Conservation (phyloP, 2,329 filamentous ascomycete genomes). For the Niveomyces coronatus region DNA sequence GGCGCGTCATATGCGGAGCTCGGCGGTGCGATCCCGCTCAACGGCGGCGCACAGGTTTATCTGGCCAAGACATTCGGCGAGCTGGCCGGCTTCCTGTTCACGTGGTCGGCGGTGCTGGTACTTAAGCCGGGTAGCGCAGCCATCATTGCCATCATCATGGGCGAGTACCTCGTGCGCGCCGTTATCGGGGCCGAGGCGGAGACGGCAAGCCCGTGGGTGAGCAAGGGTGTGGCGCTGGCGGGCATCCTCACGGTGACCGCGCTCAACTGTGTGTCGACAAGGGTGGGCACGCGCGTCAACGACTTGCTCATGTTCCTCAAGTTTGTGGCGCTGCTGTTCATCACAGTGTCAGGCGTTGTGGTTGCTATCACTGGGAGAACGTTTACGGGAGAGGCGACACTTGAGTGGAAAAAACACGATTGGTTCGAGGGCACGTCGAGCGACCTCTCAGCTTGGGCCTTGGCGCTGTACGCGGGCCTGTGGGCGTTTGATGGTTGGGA, state of each 20-base stretch:
- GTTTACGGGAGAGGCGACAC: conserved; percentile 61
- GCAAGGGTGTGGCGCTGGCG: conserved; percentile 73
- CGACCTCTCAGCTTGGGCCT: conserved; percentile 78
- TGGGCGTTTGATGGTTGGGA: conserved; percentile 99
- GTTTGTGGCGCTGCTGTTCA: conserved; percentile 77
- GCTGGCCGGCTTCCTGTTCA: conserved; percentile 84
- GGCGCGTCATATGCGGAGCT: conserved; percentile 92
- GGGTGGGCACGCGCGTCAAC: conserved; percentile 74
- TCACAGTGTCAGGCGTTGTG: conserved; percentile 80
- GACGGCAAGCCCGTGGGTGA: conserved; percentile 74
- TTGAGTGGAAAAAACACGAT: conserved; percentile 74
- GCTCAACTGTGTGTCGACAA: conserved; percentile 85
- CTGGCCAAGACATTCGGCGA: conserved; percentile 95
- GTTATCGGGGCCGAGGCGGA: conserved; percentile 78
- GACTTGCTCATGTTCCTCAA: conserved; percentile 97
- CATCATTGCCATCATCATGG: conserved; percentile 96
- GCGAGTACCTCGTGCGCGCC: conserved; percentile 89
- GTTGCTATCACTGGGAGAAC: conserved; percentile 81
- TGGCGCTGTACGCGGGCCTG: conserved; percentile 87
- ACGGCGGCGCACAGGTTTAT: conserved; percentile 90
- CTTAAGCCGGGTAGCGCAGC: conserved; percentile 88
- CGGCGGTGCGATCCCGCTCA: conserved; percentile 88
- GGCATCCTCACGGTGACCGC: conserved; percentile 69
- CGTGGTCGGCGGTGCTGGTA: conserved; percentile 90
- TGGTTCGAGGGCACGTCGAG: conserved; percentile 85